Conservation (phyloP, 768 basidiomycete genomes). For the Austroboletus eburneus region DNA sequence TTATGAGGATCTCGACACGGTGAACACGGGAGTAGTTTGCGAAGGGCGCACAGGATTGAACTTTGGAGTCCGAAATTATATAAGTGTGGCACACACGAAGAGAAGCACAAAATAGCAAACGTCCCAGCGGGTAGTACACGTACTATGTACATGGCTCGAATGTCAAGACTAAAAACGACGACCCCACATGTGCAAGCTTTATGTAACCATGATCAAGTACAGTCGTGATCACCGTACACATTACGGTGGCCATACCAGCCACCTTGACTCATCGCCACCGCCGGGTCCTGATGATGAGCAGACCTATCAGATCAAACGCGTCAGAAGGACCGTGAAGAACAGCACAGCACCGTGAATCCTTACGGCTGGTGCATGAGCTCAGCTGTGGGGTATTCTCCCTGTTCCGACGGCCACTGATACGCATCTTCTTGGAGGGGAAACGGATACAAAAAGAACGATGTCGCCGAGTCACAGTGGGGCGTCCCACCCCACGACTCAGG, state of each 20-base stretch:
- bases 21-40: not conserved
- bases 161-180: not conserved
- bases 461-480: conserved; percentile 2
- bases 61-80: conserved; percentile 11
- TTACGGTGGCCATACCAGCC: conserved; percentile 5
- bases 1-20: conserved; percentile 2
- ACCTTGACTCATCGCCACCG: conserved; percentile 8
- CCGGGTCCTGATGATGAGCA: conserved; percentile 5
- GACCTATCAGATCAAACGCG: conserved; percentile 7
- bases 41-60: conserved; percentile 15
- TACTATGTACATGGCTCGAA: not conserved
- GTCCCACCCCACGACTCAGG: conserved; percentile 6
- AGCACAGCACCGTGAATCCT: not conserved
- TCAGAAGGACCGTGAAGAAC: not conserved
- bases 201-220: conserved; percentile 7
- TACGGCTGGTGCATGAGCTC: conserved; percentile 7
- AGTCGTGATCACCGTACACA: conserved; percentile 11
- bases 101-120: not conserved
- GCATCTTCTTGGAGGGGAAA: not conserved
- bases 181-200: conserved; percentile 4
- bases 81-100: conserved; percentile 24
- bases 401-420: too few species aligned
- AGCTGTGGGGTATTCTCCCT: conserved; percentile 7
- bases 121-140: not conserved
- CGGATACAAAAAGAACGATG: not conserved